Evolutionary conservation across 208 protist species (phyloP), one percentile per base, ranked within the genome.

Genomic region (Acanthamoeba lugdunensis): DNA sequence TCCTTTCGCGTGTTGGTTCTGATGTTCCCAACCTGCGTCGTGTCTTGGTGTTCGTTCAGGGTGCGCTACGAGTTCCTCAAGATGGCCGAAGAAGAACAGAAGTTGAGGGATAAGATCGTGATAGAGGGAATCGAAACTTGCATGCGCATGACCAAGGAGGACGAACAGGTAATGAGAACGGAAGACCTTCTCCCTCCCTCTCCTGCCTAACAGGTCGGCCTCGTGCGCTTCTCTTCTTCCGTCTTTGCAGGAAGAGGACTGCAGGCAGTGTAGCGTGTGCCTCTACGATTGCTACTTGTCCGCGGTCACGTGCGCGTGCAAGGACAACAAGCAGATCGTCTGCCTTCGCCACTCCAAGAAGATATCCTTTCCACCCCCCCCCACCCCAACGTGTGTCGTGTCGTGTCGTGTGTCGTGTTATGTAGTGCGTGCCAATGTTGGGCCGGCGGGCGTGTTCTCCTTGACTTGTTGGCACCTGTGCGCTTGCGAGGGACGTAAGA

Each of bases 261-360:
- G 50, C 48, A 33, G 45, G 69, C 89, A 79, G 37, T 93, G 89
- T n/a, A 37, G 25, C 25, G 67, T 81, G 41, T 93, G 89, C 50
- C 18, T 82, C 21, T 54, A 63, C 41, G 89, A 93, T 41, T 93
- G 89, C 65, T 81, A 82, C 69, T 65, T 93, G 16, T 93, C 89
- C 18, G 89, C 89, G 21, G 69, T 93, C 21, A 82, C 71, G 67
- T 93, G 89, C 18, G 50, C 89, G 21, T 93, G 89, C 89, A 93
- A 93, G 41, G 89, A 58, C 48, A 30, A 37, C 69, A 75, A 81
- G 65, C 89, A 82, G 45, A 25, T 93, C 25, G 71, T 82, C 45
- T 93, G 89, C 69, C 89, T 93, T 28, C 65, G 69, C 50, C 89
- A 93, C n/a, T 93, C 89, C 61, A 75, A 81, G 69, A 75, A 93